Conservation (phyloP, 2,329 filamentous ascomycete species). For the Monilinia aucupariae region DNA sequence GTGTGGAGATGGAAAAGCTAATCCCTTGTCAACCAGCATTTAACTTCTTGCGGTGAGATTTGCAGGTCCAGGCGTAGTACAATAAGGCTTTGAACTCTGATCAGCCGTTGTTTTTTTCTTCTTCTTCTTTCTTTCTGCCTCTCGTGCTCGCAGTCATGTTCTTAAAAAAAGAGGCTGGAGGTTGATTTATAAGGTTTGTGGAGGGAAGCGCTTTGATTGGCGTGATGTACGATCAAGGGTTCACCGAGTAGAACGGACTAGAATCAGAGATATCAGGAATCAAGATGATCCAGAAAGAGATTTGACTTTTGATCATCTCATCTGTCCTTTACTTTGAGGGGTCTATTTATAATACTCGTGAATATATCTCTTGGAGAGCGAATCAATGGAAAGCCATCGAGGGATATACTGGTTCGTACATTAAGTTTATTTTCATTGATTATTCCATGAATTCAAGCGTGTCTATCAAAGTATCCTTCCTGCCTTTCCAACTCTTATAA, state of each 20-base stretch:
- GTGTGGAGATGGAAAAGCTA: background rate
- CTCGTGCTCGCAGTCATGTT: no score
- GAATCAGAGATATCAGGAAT: background rate
- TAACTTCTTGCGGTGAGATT: conserved; percentile 15
- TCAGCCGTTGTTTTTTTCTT: no score
- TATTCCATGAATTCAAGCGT: conserved; percentile 17
- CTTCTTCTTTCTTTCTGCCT: no score
- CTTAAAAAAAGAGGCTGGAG: conserved; percentile 11
- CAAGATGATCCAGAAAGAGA: background rate
- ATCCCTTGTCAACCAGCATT: background rate
- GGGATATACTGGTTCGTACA: background rate
- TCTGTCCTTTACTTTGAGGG: no score
- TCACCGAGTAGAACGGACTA: conserved; percentile 13
- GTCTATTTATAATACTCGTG: no score
- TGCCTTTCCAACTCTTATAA: conserved; percentile 9
- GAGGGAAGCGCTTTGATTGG: background rate
- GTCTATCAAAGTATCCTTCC: conserved; percentile 14
- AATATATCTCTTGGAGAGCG: no score
- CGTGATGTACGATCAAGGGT: conserved; percentile 2
- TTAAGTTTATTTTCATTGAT: conserved; percentile 1
- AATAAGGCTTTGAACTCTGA: background rate
- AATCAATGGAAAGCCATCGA: background rate
- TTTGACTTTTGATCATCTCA: background rate
- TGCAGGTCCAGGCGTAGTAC: conserved; percentile 8
- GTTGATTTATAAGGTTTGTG: conserved; percentile 1